A percentile compares a stretch with the other conserved stretches of the same genome.
phyloP scores from a whole-genome alignment of 768 basidiomycete genomes.

The Hebeloma cylindrosporum region DNA sequence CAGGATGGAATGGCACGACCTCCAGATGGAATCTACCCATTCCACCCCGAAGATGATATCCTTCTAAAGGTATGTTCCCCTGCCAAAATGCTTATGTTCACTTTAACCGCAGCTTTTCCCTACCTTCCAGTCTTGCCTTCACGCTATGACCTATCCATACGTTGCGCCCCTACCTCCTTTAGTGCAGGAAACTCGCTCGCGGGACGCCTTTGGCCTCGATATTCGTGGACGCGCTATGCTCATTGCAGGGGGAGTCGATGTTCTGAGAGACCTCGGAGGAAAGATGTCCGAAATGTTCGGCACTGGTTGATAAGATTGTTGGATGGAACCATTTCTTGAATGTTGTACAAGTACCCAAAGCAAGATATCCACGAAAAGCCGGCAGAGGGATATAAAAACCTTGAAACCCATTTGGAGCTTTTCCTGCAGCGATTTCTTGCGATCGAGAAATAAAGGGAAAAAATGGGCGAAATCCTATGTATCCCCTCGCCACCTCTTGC shows the following conservation, averaged over 20 bases:
- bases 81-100: not conserved
- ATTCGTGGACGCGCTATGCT: constrained; percentile 68
- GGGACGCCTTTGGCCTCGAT: constrained; percentile 73
- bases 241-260: constrained; percentile 34
- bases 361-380: too few relatives aligned
- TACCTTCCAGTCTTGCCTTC: constrained; percentile 49
- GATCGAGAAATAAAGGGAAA: not conserved
- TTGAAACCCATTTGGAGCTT: too few relatives aligned
- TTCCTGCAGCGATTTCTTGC: not conserved
- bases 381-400: too few relatives aligned
- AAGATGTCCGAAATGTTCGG: constrained; percentile 24
- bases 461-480: too few relatives aligned
- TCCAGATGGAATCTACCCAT: constrained; percentile 61
- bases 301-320: constrained; percentile 12
- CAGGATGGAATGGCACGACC: constrained; percentile 25
- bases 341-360: too few relatives aligned
- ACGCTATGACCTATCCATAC: constrained; percentile 53
- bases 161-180: constrained; percentile 50
- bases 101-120: not conserved
- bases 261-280: constrained; percentile 22
- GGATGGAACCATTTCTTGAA: too few relatives aligned
- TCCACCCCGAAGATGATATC: constrained; percentile 85
- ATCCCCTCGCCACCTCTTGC: too few relatives aligned
- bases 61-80: constrained; percentile 56
- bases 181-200: constrained; percentile 43